phyloP scores from a whole-genome alignment of 2,329 filamentous ascomycete genomes.

The Fusarium equiseti region DNA sequence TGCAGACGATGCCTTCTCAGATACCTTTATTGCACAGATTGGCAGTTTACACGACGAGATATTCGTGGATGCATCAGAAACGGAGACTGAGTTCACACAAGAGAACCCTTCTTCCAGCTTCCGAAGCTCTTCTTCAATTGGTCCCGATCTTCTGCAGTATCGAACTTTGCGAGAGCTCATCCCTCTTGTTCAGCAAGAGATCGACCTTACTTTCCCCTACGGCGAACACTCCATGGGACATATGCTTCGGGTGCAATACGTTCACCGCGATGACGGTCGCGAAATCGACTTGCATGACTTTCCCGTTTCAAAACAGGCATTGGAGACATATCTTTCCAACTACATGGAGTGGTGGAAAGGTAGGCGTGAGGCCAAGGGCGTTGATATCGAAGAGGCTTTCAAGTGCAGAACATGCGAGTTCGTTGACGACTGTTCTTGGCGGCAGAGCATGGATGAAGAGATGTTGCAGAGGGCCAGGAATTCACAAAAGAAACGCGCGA shows the following conservation, averaged over 20 bases:
- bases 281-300: conserved; percentile 70
- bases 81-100: conserved; percentile 21
- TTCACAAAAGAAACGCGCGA: conserved; percentile 42
- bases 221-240: conserved; percentile 62
- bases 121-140: conserved; percentile 36
- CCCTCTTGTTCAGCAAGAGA: conserved; percentile 59
- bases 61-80: conserved; percentile 65
- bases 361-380: conserved; percentile 76
- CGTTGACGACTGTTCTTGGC: conserved; percentile 81
- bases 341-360: conserved; percentile 93
- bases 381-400: conserved; percentile 85
- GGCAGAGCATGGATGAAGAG: conserved; percentile 75
- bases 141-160: conserved; percentile 59
- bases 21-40: conserved; percentile 82
- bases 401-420: conserved; percentile 92
- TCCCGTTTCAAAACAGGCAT: conserved; percentile 71
- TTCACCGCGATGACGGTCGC: conserved; percentile 64
- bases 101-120: conserved; percentile 31
- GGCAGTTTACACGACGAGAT: conserved; percentile 74
- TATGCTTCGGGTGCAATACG: conserved; percentile 67
- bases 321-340: conserved; percentile 74
- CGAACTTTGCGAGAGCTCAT: conserved; percentile 62
- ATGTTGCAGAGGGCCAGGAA: conserved; percentile 41
- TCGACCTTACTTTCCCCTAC: conserved; percentile 65
- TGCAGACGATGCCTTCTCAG: conserved; percentile 75